Evolutionary conservation across 345 rosid species (phyloP).

Genomic region (Camelina neglecta): DNA sequence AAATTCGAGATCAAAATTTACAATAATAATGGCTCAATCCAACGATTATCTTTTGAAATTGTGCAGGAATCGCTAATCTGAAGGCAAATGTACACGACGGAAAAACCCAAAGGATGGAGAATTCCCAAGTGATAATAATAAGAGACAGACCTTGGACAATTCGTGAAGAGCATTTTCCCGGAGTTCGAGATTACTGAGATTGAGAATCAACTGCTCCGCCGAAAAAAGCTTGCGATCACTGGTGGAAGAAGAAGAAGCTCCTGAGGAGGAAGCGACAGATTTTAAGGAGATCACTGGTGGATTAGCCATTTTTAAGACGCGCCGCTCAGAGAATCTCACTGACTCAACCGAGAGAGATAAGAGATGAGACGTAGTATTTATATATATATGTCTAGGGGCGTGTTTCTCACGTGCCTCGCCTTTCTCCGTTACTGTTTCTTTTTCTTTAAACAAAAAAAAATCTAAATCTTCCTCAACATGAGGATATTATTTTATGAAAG

Average conservation of each 20-base stretch:
- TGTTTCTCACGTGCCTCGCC: conserved; percentile 37
- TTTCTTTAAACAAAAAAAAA: neutral
- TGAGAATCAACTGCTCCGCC: conserved; percentile 80
- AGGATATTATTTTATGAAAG: neutral
- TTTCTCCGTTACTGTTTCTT: conserved; percentile 11
- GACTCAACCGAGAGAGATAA: too few species aligned
- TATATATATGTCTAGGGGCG: neutral
- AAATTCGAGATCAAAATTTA: neutral
- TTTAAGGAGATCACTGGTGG: conserved; percentile 56
- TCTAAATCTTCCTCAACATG: neutral
- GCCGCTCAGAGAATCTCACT: conserved; percentile 32
- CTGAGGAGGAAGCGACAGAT: conserved; percentile 46
- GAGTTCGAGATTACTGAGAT: conserved; percentile 75
- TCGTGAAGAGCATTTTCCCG: conserved; percentile 78
- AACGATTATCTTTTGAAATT: neutral
- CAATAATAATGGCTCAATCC: neutral
- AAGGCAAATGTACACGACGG: neutral
- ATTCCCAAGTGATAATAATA: neutral
- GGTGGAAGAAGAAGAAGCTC: conserved; percentile 44
- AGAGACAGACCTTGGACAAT: conserved; percentile 61
- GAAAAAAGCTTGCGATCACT: conserved; percentile 68
- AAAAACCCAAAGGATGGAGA: conserved; percentile 7
- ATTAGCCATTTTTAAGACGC: conserved; percentile 54
- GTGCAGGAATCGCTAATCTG: conserved; percentile 5
- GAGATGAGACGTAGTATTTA: too few species aligned